A percentile compares a stretch with the other conserved stretches of the same genome.
phyloP scores from a whole-genome alignment of 1,139 yeast species.

The Geotrichum citri-aurantii region DNA sequence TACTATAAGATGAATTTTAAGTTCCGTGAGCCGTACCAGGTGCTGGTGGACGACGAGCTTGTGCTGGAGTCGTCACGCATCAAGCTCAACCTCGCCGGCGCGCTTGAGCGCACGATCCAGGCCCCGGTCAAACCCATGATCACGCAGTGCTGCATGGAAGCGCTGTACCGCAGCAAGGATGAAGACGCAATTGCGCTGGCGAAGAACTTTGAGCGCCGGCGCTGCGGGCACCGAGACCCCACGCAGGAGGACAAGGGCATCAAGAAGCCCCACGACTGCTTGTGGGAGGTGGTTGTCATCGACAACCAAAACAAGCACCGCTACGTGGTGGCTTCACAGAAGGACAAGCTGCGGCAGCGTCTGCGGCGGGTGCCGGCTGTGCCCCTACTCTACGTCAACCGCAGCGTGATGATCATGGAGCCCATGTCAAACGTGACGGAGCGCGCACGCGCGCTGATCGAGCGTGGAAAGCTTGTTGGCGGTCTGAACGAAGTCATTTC shows the following conservation, averaged over 20 bases:
- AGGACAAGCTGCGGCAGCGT: slow-evolving; percentile 57
- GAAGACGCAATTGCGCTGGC: slow-evolving; percentile 74
- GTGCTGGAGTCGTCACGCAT: slow-evolving; percentile 59
- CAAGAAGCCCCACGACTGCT: slow-evolving; percentile 68
- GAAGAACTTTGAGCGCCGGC: slow-evolving; percentile 74
- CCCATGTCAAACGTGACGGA: slow-evolving; percentile 74
- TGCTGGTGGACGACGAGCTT: slow-evolving; percentile 73
- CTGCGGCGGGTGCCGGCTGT: slow-evolving; percentile 80
- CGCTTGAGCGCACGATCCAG: slow-evolving; percentile 76
- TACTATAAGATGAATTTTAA: slow-evolving; percentile 79
- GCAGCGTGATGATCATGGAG: slow-evolving; percentile 95
- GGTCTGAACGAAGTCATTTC: slow-evolving; percentile 64
- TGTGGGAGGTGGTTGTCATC: slow-evolving; percentile 60
- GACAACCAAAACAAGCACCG: slow-evolving; percentile 82
- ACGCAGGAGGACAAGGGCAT: slow-evolving; percentile 8
- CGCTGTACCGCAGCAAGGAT: slow-evolving; percentile 63
- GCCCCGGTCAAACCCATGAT: slow-evolving; percentile 88
- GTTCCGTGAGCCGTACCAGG: slow-evolving; percentile 91
- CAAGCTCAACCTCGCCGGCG: slow-evolving; percentile 68
- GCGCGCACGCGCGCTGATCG: slow-evolving; percentile 49
- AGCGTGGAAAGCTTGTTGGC: slow-evolving; percentile 58
- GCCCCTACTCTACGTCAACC: slow-evolving; percentile 78
- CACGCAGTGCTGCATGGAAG: slow-evolving; percentile 92
- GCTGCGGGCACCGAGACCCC: slow-evolving; percentile 45
- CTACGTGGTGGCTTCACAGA: slow-evolving; percentile 82